Percentiles rank a stretch among this genome's conserved stretches.
Evolutionary conservation across 805 yeast species (phyloP).

Genomic region (Lipomyces anomalus): DNA sequence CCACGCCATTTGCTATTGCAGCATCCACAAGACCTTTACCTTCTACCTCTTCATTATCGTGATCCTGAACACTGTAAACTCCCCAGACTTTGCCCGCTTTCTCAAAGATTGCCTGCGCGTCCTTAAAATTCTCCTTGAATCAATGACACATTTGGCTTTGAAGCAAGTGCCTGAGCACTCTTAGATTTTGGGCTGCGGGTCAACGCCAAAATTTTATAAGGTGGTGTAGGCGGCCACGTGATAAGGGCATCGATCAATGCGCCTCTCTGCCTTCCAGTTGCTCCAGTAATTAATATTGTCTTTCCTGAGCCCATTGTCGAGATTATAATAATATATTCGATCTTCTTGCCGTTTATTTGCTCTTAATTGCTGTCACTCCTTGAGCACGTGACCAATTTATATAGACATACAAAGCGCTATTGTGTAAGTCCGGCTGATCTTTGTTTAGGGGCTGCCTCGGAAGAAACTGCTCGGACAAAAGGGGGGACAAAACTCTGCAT

Average conservation of each 20-base stretch:
- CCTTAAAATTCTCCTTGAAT: not conserved
- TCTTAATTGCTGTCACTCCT: no score
- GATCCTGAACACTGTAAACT: slow-evolving; percentile 5
- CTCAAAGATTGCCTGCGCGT: not conserved
- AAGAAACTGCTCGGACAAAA: no score
- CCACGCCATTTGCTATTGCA: slow-evolving; percentile 1
- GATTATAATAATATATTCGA: no score
- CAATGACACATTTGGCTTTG: not conserved
- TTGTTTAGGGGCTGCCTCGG: no score
- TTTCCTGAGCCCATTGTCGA: no score
- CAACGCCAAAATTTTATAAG: not conserved
- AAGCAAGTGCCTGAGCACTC: not conserved
- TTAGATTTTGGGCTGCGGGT: slow-evolving; percentile 1
- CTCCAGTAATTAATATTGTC: not conserved
- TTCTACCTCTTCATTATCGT: slow-evolving; percentile 1
- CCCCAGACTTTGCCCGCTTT: slow-evolving; percentile 4
- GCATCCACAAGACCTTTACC: slow-evolving; percentile 5
- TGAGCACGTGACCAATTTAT: no score
- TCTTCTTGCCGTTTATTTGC: no score
- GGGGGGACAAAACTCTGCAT: no score
- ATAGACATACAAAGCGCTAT: no score
- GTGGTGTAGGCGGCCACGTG: not conserved
- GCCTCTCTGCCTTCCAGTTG: slow-evolving; percentile 4
- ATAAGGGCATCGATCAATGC: not conserved
- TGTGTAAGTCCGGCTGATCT: no score